Evolutionary conservation across 1,139 yeast species (phyloP).

Genomic region (Suhomyces taliae): DNA sequence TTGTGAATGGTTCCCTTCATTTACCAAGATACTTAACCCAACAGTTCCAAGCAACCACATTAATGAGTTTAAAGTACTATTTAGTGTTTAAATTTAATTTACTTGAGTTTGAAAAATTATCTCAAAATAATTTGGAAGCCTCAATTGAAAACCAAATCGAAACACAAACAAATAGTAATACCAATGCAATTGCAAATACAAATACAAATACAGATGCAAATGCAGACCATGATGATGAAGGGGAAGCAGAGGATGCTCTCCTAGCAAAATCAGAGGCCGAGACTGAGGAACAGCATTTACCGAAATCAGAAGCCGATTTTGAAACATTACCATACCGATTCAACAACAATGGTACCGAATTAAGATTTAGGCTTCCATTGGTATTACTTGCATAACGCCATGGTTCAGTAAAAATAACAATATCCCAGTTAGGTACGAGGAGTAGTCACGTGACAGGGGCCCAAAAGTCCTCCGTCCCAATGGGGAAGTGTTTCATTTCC

Average conservation of each 20-base stretch:
- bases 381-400: conserved; percentile 7
- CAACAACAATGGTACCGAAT: conserved; percentile 34
- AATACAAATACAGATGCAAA: background rate
- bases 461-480: background rate
- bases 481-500: conserved; percentile 7
- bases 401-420: no score
- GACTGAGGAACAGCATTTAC: background rate
- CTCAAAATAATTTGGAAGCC: background rate
- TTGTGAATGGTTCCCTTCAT: conserved; percentile 30
- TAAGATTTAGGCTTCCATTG: conserved; percentile 30
- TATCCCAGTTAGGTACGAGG: background rate
- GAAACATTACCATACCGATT: conserved; percentile 22
- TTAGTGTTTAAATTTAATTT: conserved; percentile 42
- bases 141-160: background rate
- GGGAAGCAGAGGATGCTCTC: background rate
- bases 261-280: background rate
- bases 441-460: background rate
- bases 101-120: conserved; percentile 21
- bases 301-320: conserved; percentile 1
- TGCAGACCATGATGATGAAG: no score
- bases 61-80: conserved; percentile 40
- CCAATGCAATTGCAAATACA: background rate
- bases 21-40: conserved; percentile 35
- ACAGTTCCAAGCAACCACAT: conserved; percentile 38
- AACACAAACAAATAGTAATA: background rate